Conservation (phyloP, 306 rosid genomes). For the Prunus davidiana region DNA sequence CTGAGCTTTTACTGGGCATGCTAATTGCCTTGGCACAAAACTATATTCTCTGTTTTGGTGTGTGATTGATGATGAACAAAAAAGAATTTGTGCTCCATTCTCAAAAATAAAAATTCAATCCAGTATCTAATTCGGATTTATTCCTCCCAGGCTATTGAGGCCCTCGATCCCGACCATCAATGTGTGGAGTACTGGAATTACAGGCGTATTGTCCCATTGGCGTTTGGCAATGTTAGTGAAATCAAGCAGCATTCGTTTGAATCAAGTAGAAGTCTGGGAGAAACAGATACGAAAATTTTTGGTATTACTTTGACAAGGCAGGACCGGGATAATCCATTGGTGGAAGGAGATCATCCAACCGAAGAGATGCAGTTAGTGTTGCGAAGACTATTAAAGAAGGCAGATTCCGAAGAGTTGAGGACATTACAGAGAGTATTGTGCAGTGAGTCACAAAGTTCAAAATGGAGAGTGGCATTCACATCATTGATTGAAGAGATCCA, state of each 20-base stretch:
- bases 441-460: conserved; percentile 34
- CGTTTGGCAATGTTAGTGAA: conserved; percentile 17
- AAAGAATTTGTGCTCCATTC: background rate
- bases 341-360: conserved; percentile 22
- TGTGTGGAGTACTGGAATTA: conserved; percentile 79
- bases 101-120: background rate
- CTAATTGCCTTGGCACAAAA: background rate
- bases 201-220: conserved; percentile 26
- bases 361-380: conserved; percentile 41
- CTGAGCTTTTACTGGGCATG: conserved; percentile 6
- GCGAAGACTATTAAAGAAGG: conserved; percentile 49
- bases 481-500: conserved; percentile 52
- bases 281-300: conserved; percentile 34
- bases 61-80: background rate
- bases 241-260: conserved; percentile 26
- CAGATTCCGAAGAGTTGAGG: conserved; percentile 55
- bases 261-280: conserved; percentile 32
- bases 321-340: conserved; percentile 20
- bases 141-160: conserved; percentile 69
- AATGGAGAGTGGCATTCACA: conserved; percentile 44
- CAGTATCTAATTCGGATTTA: background rate
- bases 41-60: background rate
- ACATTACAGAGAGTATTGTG: conserved; percentile 42
- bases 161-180: conserved; percentile 62
- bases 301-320: conserved; percentile 41